Base-by-base conservation (phyloP, 169 alveolate species). In the Plasmodium gonderi region DNA sequence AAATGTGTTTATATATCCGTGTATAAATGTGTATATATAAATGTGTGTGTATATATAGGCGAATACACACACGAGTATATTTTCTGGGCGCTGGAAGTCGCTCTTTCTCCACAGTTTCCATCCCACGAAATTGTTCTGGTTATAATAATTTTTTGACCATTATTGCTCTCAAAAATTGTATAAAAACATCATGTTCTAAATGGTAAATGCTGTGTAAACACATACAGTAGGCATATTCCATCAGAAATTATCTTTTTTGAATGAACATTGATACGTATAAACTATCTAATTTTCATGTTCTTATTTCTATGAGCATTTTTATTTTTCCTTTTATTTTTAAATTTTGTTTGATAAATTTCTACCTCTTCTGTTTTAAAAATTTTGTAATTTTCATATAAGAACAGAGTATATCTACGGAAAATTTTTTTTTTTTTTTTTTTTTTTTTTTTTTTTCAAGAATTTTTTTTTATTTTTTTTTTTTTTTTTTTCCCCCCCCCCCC, bases 201-300 rank as follows among this genome's bases (percentile, higher is more conserved):
- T 38, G 40, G 8, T 40, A 79, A 51, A 29, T 29, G 38, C 33
- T 79, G 29, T 51, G 64, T 65, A 26, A 29, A 47, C n/a, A 17
- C n/a, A 26, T 44, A 65, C 31, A n/a, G 9, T n/a, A n/a, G n/a
- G n/a, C 74, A 42, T 17, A 80, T 31, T 64, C 12, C 20, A 12
- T 14, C 14, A 40, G 17, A 67, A 80, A 45, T 29, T 68, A 11
- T 29, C 8, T 47, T 23, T 69, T 80, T 80, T 49, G 44, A 42
- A 4, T 33, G 74, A 80, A 81, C 91, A 81, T 79, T 81, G 47
- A 47, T 81, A 67, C 54, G 91, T 47, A 68, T 79, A 44, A 51
- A 20, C 75, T 67, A 40, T 40, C 29, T 49, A 14, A 14, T 42
- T 54, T 11, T 23, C 14, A 9, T 72, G 40, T 45, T 67, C 47